Evolutionary conservation across 169 alveolate species (phyloP).

Genomic region (Babesia sp.): DNA sequence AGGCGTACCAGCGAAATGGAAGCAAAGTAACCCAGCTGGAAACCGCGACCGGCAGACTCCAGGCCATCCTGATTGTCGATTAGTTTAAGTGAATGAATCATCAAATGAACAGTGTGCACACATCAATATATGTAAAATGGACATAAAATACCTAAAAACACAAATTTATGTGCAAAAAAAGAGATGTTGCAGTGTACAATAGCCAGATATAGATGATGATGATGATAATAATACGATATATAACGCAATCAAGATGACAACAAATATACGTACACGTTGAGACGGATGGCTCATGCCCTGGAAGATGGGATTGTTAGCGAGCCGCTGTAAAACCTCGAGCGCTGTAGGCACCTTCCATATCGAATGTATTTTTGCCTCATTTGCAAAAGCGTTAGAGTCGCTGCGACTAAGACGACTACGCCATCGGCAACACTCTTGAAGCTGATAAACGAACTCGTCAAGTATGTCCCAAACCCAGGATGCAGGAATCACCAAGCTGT

Average conservation of each 20-base stretch:
- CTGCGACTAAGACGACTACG: slow-evolving; percentile 55
- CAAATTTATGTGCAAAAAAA: no score
- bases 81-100: neutral
- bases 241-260: neutral
- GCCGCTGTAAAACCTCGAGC: slow-evolving; percentile 56
- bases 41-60: slow-evolving; percentile 33
- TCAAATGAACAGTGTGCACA: no score
- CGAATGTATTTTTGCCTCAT: slow-evolving; percentile 20
- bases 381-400: slow-evolving; percentile 4
- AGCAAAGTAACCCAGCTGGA: slow-evolving; percentile 76
- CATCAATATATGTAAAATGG: no score
- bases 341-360: slow-evolving; percentile 69
- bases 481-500: slow-evolving; percentile 75
- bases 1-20: slow-evolving; percentile 72
- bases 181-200: no score
- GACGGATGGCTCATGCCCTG: slow-evolving; percentile 17
- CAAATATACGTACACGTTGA: slow-evolving; percentile 14
- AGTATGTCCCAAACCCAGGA: slow-evolving; percentile 85
- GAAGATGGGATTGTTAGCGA: slow-evolving; percentile 58
- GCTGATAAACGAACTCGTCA: slow-evolving; percentile 83
- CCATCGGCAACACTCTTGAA: slow-evolving; percentile 81
- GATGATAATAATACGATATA: neutral
- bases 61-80: slow-evolving; percentile 13
- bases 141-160: no score
- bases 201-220: no score